Conservation (phyloP, 805 yeast genomes). For the Metschnikowia koreensis region DNA sequence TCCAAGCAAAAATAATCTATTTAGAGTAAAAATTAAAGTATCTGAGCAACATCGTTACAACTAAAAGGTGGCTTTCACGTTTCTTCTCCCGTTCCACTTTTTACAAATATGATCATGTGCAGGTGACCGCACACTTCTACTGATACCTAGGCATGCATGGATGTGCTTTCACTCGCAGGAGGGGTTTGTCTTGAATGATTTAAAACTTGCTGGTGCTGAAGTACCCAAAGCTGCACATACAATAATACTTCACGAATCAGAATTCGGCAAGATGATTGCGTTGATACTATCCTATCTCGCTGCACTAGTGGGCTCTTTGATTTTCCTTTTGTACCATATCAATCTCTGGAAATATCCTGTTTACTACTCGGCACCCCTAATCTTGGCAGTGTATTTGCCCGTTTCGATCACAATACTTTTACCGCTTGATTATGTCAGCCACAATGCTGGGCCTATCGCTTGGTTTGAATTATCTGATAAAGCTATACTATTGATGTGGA, state of each 20-base stretch:
- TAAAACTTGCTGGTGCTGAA: neutral
- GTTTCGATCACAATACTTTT: slow-evolving; percentile 68
- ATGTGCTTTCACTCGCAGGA: neutral
- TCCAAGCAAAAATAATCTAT: no score
- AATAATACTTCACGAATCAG: neutral
- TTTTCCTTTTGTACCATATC: slow-evolving; percentile 37
- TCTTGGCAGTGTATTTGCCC: slow-evolving; percentile 69
- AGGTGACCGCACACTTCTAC: neutral
- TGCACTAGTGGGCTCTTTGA: slow-evolving; percentile 28
- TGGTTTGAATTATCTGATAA: slow-evolving; percentile 32
- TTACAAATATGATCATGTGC: neutral
- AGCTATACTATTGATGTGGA: slow-evolving; percentile 58
- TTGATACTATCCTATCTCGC: slow-evolving; percentile 25
- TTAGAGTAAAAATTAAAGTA: no score
- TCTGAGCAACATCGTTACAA: no score
- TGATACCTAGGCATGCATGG: neutral
- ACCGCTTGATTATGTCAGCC: slow-evolving; percentile 71
- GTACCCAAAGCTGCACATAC: neutral
- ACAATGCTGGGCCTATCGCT: slow-evolving; percentile 37
- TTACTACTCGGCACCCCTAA: slow-evolving; percentile 47
- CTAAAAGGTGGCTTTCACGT: no score
- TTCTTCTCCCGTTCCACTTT: no score
- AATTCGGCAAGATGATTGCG: slow-evolving; percentile 3
- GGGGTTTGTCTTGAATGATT: neutral
- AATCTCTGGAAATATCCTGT: slow-evolving; percentile 33